These are phyloP conservation scores for Hordeum marinum DNA, from an alignment of 176 grass and related monocot species.

Conservation along the genomic window DNA sequence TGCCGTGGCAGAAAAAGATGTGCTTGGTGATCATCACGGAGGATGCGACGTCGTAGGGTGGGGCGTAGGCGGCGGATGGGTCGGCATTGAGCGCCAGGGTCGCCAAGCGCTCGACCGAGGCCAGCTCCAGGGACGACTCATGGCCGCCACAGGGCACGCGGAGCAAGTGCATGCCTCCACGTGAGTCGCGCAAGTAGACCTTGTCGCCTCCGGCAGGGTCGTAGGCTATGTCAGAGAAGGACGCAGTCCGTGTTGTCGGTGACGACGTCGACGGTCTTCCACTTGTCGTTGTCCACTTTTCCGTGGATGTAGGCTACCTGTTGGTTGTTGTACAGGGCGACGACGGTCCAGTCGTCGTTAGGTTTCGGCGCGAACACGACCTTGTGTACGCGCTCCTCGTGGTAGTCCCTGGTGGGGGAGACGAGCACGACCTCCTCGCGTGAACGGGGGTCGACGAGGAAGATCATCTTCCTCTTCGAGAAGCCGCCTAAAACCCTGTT, in stretches of 20 bases:
- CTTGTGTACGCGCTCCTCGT: background rate
- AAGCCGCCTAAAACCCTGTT: accelerated
- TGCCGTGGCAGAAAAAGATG: background rate
- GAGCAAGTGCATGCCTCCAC: background rate
- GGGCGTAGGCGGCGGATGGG: background rate
- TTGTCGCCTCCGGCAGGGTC: background rate
- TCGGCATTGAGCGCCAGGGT: background rate
- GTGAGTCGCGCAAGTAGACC: background rate
- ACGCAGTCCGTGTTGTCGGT: accelerated
- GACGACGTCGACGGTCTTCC: background rate
- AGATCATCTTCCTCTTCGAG: background rate
- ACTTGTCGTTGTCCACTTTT: background rate
- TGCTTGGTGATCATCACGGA: background rate
- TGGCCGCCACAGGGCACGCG: background rate
- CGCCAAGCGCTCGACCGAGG: background rate
- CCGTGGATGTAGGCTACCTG: background rate
- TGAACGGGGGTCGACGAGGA: background rate
- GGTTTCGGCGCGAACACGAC: conserved; percentile 5
- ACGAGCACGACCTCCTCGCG: background rate
- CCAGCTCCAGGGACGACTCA: background rate
- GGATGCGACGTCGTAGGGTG: background rate
- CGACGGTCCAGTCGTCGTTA: background rate
- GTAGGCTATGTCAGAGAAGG: conserved; percentile 11
- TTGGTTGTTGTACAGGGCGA: background rate
- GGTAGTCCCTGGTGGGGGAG: background rate